Percentiles rank a stretch among this genome's conserved stretches.
Conservation (phyloP, 208 protist genomes). For the Trypanosoma lewisi region DNA sequence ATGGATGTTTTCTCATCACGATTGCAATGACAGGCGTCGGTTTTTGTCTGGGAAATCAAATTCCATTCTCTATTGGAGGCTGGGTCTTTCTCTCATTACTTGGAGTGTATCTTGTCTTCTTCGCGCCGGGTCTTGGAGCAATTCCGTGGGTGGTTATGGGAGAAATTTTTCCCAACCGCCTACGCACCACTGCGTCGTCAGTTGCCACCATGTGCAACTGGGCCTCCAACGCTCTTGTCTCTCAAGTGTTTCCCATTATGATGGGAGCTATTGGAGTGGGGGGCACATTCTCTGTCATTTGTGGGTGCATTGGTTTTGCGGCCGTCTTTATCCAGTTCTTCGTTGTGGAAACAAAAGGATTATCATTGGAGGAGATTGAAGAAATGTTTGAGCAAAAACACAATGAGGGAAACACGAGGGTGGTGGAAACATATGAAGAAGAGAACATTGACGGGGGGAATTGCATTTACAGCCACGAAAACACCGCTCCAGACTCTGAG, state of each 20-base stretch:
- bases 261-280: conserved; percentile 82
- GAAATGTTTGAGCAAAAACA: conserved; percentile 43
- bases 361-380: conserved; percentile 86
- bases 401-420: background rate
- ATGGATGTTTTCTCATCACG: conserved; percentile 61
- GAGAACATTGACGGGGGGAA: background rate
- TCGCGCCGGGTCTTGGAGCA: conserved; percentile 84
- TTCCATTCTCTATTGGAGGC: conserved; percentile 53
- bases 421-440: background rate
- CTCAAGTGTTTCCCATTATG: conserved; percentile 83
- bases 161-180: conserved; percentile 86
- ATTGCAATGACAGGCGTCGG: conserved; percentile 57
- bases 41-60: conserved; percentile 54
- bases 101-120: conserved; percentile 79
- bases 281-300: conserved; percentile 77
- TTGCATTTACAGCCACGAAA: background rate
- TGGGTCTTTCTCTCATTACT: conserved; percentile 81
- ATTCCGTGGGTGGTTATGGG: conserved; percentile 92
- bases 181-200: conserved; percentile 78
- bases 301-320: conserved; percentile 51
- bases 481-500: background rate
- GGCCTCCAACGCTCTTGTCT: conserved; percentile 83
- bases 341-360: conserved; percentile 86
- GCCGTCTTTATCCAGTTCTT: conserved; percentile 79
- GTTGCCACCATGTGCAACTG: conserved; percentile 92